A percentile compares a stretch with the other conserved stretches of the same genome.
phyloP scores from a whole-genome alignment of 2,329 filamentous ascomycete genomes.

The Ascochyta clinopodiicola region DNA sequence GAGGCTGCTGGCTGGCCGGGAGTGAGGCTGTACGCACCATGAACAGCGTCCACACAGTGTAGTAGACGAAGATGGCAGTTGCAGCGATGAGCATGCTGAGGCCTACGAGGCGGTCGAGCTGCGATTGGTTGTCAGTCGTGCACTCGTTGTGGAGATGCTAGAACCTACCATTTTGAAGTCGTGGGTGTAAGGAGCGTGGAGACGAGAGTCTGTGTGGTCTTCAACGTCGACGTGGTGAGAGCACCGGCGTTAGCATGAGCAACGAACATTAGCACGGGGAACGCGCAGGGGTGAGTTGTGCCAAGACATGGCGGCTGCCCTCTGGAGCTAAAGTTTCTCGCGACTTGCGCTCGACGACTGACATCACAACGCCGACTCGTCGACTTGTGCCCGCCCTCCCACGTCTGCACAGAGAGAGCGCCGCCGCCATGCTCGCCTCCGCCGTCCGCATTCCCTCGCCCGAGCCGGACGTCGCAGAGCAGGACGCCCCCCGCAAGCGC shows the following conservation, averaged over 20 bases:
- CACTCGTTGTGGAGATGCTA: not conserved
- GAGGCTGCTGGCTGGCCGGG: not conserved
- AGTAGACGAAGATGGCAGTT: slow-evolving; percentile 82
- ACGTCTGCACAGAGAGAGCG: not conserved
- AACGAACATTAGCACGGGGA: not conserved
- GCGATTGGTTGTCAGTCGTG: slow-evolving; percentile 20
- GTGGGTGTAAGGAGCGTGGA: slow-evolving; percentile 14
- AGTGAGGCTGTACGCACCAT: slow-evolving; percentile 70
- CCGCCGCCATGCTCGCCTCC: slow-evolving; percentile 43
- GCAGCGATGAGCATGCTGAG: slow-evolving; percentile 78
- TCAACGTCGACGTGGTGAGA: slow-evolving; percentile 14
- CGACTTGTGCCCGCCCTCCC: not conserved
- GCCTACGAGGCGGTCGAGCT: slow-evolving; percentile 91
- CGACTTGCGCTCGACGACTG: slow-evolving; percentile 6
- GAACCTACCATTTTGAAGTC: slow-evolving; percentile 15
- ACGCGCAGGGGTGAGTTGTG: slow-evolving; percentile 6
- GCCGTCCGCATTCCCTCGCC: slow-evolving; percentile 66
- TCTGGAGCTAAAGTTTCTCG: slow-evolving; percentile 38
- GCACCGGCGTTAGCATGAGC: not conserved
- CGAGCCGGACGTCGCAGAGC: slow-evolving; percentile 55
- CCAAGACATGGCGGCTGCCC: slow-evolving; percentile 4
- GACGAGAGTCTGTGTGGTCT: slow-evolving; percentile 9
- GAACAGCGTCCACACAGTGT: slow-evolving; percentile 95
- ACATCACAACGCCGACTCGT: slow-evolving; percentile 8
- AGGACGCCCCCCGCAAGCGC: slow-evolving; percentile 57